phyloP scores from a whole-genome alignment of 495 filamentous ascomycete species.

The Lophiostoma macrostomum region DNA sequence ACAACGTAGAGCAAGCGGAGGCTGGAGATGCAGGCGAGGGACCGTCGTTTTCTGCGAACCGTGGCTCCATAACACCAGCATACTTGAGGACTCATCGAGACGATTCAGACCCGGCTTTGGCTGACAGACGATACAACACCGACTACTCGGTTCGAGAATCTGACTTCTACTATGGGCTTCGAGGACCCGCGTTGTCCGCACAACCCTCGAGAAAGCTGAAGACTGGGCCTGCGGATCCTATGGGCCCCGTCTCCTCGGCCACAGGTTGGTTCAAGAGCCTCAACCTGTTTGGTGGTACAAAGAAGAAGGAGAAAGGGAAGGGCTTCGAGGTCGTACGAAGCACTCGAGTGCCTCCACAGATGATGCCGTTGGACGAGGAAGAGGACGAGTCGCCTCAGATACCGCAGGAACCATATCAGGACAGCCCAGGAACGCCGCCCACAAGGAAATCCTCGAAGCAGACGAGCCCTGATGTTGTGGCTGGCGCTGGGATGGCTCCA shows the following conservation, averaged over 20 bases:
- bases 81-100: slow-evolving; percentile 46
- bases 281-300: slow-evolving; percentile 66
- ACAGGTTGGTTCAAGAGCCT: slow-evolving; percentile 76
- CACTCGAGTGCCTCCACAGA: slow-evolving; percentile 58
- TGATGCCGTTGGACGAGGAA: slow-evolving; percentile 33
- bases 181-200: slow-evolving; percentile 79
- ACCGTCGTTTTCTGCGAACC: slow-evolving; percentile 53
- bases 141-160: slow-evolving; percentile 92
- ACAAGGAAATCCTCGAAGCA: background rate
- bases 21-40: slow-evolving; percentile 48
- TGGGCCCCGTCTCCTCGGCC: slow-evolving; percentile 80
- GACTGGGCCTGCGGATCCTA: slow-evolving; percentile 93
- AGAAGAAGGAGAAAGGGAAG: slow-evolving; percentile 84
- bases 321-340: slow-evolving; percentile 96
- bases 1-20: slow-evolving; percentile 37
- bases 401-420: slow-evolving; percentile 33
- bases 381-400: slow-evolving; percentile 31
- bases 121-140: slow-evolving; percentile 54
- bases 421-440: slow-evolving; percentile 27
- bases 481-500: background rate
- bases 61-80: slow-evolving; percentile 45
- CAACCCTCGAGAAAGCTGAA: slow-evolving; percentile 77
- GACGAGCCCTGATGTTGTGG: slow-evolving; percentile 42
- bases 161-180: slow-evolving; percentile 89
- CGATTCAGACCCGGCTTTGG: slow-evolving; percentile 49